Evolutionary conservation across 129 eudicot genomes (phyloP), one percentile per base, ranked within the genome.

Genomic region (Artemisia annua): DNA sequence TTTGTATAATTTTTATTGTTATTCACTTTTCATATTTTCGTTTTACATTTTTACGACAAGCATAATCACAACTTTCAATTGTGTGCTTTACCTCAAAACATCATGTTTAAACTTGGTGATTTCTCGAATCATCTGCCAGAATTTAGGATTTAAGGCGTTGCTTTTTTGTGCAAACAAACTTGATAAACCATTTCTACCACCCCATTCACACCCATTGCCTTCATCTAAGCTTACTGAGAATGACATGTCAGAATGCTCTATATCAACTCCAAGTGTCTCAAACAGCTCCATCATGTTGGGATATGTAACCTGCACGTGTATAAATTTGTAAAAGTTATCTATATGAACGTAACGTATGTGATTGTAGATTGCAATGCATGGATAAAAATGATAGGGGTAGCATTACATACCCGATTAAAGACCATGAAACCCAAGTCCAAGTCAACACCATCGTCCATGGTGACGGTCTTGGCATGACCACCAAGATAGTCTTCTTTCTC

Each of bases 211-310:
- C 5, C 96, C 96, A 9, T 64, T 77, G 59, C 99, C 96, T 44
- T 86, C 78, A 62, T 90, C 97, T 71, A 92, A 82, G 83, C 99
- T 95, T 55, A 95, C 99, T 0, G 97, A 81, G 77, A 95, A 90
- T 11, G 99, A 95, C 99, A 95, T 90, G 50, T 95, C 99, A 11
- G 97, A 90, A 20, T 77, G 56, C 79, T 95, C 99, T 84, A 83
- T 90, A 14, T 95, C 99, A 57, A 95, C 91, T 82, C 89, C 99
- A 73, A 95, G 88, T 57, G 68, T 88, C 85, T 95, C 97, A 63
- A 95, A 95, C 30, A 95, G 83, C 77, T 95, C 96, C 91, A 90
- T 79, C 99, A 95, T 90, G 86, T 90, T 90, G 62, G 99, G 97
- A 84, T 95, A 90, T 15, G 97, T 95, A 11, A 90, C 96, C 99